A percentile compares a stretch with the other conserved stretches of the same genome.
Evolutionary conservation across 139 green algal species (phyloP).

Genomic region (Chlamydomonas sphaeroides): DNA sequence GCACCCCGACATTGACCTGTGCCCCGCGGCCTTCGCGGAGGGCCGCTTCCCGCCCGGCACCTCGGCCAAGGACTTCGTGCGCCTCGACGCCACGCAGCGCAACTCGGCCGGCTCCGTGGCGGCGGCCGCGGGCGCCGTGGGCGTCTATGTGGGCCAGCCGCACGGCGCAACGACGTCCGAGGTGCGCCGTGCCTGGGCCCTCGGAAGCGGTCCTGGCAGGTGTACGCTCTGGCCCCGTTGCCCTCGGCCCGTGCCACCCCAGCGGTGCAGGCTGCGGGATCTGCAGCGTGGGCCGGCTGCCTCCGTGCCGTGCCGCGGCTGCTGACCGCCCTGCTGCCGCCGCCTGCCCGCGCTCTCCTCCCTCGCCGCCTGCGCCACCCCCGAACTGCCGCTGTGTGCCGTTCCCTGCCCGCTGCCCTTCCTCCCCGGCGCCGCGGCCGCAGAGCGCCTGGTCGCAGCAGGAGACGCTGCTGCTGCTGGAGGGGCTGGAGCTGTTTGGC

Average conservation of each 20-base stretch:
- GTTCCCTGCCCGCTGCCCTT: too few species aligned
- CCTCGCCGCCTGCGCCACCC: too few species aligned
- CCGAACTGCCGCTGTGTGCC: too few species aligned
- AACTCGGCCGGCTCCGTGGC: slow-evolving; percentile 5
- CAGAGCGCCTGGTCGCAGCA: slow-evolving; percentile 54
- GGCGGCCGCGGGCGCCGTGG: slow-evolving; percentile 18
- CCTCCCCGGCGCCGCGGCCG: background rate
- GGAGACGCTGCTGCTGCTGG: slow-evolving; percentile 74
- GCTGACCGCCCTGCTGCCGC: background rate
- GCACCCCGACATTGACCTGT: slow-evolving; percentile 80
- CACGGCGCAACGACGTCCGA: background rate
- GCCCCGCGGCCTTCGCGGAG: slow-evolving; percentile 74
- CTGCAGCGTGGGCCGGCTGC: too few species aligned
- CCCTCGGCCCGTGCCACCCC: too few species aligned
- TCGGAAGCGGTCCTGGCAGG: too few species aligned
- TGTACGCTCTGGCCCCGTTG: too few species aligned
- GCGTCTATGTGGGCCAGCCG: slow-evolving; percentile 1
- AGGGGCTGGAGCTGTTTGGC: slow-evolving; percentile 86
- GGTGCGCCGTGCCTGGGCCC: background rate
- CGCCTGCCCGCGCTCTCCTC: too few species aligned
- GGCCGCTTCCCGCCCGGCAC: slow-evolving; percentile 81
- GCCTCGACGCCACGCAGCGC: slow-evolving; percentile 55
- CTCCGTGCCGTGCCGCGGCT: too few species aligned
- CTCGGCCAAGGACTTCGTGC: slow-evolving; percentile 87
- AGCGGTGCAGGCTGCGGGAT: too few species aligned